Conservation (phyloP, 2,329 filamentous ascomycete genomes). For the Aspergillus neotritici region DNA sequence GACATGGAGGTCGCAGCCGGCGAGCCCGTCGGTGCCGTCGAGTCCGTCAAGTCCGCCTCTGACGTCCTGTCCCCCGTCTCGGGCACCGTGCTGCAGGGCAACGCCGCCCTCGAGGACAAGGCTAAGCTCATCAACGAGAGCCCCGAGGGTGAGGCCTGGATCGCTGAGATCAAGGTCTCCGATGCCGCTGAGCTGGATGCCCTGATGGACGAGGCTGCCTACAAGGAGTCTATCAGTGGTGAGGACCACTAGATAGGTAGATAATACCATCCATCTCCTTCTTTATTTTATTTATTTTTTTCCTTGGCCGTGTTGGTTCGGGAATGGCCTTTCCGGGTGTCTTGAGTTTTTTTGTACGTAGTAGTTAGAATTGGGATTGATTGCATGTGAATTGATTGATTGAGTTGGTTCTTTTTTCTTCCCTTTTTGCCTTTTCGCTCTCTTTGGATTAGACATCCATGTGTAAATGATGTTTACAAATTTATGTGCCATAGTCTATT, state of each 20-base stretch:
- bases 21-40: constrained; percentile 87
- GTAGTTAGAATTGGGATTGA: constrained; percentile 5
- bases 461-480: too few relatives aligned
- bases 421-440: neutral
- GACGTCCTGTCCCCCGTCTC: constrained; percentile 88
- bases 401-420: neutral
- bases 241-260: constrained; percentile 27
- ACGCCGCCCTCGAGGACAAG: constrained; percentile 72
- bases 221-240: constrained; percentile 65
- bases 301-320: constrained; percentile 1
- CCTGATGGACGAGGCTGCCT: constrained; percentile 72
- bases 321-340: constrained; percentile 1
- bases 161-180: constrained; percentile 76
- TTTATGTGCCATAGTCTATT: too few relatives aligned
- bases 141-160: constrained; percentile 87
- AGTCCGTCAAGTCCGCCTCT: constrained; percentile 97
- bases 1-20: constrained; percentile 65
- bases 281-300: too few relatives aligned
- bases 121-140: constrained; percentile 83
- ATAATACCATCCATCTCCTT: too few relatives aligned
- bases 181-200: constrained; percentile 65
- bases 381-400: constrained; percentile 5
- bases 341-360: neutral
- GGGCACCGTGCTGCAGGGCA: constrained; percentile 70
- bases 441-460: too few relatives aligned